phyloP scores from a whole-genome alignment of 2,329 filamentous ascomycete genomes.

The Nannizziopsis barbatae region DNA sequence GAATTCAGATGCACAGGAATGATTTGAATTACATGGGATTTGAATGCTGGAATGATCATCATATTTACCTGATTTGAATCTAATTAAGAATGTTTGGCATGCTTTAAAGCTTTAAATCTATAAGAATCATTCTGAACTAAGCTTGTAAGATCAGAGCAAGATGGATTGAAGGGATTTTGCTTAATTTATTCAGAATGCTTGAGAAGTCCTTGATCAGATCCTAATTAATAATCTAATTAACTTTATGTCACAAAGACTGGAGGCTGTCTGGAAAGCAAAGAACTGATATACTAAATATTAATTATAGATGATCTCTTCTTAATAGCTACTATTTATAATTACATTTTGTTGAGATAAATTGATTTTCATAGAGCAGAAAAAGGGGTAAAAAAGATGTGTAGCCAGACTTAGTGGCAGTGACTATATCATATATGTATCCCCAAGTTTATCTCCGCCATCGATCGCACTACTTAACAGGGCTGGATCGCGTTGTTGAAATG shows the following conservation, averaged over 20 bases:
- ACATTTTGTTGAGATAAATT: too few species aligned
- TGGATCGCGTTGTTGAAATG: too few species aligned
- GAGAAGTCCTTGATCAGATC: constrained; percentile 5
- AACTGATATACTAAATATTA: constrained; percentile 11
- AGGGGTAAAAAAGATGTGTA: too few species aligned
- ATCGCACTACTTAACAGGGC: too few species aligned
- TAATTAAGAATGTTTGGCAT: constrained; percentile 16
- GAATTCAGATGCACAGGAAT: neutral
- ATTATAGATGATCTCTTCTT: neutral
- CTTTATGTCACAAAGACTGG: constrained; percentile 1
- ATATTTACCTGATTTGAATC: constrained; percentile 16
- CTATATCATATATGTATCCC: too few species aligned
- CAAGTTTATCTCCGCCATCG: too few species aligned
- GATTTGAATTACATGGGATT: constrained; percentile 10
- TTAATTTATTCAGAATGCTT: constrained; percentile 1
- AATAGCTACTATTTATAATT: too few species aligned
- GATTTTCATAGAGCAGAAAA: too few species aligned
- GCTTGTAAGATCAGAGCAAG: neutral
- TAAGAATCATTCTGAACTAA: constrained; percentile 1
- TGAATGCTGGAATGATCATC: constrained; percentile 12
- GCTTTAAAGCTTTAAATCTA: constrained; percentile 13
- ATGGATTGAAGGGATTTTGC: neutral
- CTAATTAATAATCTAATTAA: constrained; percentile 2
- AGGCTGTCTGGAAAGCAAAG: constrained; percentile 4
- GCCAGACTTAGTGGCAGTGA: too few species aligned